Percentiles rank a stretch among this genome's conserved stretches.
These are phyloP conservation scores for Botryotinia narcissicola DNA, from an alignment of 2,329 filamentous ascomycete species.

Conservation along the genomic window DNA sequence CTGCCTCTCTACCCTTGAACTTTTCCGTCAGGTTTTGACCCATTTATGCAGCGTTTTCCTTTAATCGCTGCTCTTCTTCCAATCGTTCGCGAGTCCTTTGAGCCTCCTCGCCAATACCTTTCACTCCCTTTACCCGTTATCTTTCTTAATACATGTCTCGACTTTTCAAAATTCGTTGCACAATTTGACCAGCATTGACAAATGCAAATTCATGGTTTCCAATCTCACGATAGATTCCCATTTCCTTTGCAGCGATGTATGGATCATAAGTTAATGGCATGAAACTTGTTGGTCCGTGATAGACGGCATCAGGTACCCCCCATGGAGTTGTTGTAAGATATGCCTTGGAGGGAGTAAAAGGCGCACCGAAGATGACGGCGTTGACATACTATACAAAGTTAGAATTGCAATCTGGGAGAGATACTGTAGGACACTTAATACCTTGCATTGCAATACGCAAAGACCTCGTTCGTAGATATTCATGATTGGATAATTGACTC, in stretches of 20 bases:
- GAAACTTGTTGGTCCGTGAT: slow-evolving; percentile 94
- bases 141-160: slow-evolving; percentile 86
- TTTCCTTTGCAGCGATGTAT: slow-evolving; percentile 74
- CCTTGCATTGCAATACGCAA: slow-evolving; percentile 91
- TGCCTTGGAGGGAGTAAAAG: slow-evolving; percentile 75
- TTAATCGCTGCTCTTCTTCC: slow-evolving; percentile 45
- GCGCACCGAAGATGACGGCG: slow-evolving; percentile 83
- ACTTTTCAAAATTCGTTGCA: slow-evolving; percentile 83
- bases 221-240: slow-evolving; percentile 83
- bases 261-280: slow-evolving; percentile 65
- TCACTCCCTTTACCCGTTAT: slow-evolving; percentile 85
- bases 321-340: slow-evolving; percentile 76
- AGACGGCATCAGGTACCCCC: slow-evolving; percentile 74
- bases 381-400: slow-evolving; percentile 67
- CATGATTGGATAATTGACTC: slow-evolving; percentile 99
- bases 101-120: slow-evolving; percentile 71
- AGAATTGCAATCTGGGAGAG: slow-evolving; percentile 3
- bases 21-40: neutral
- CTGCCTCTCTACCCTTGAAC: neutral
- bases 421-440: slow-evolving; percentile 43
- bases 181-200: slow-evolving; percentile 91
- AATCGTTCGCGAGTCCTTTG: slow-evolving; percentile 60
- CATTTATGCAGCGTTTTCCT: slow-evolving; percentile 25
- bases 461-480: slow-evolving; percentile 96
- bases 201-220: slow-evolving; percentile 74